These are phyloP conservation scores for Pseudocercospora pini-densiflorae DNA, from an alignment of 2,329 filamentous ascomycete genomes.

Conservation along the genomic window DNA sequence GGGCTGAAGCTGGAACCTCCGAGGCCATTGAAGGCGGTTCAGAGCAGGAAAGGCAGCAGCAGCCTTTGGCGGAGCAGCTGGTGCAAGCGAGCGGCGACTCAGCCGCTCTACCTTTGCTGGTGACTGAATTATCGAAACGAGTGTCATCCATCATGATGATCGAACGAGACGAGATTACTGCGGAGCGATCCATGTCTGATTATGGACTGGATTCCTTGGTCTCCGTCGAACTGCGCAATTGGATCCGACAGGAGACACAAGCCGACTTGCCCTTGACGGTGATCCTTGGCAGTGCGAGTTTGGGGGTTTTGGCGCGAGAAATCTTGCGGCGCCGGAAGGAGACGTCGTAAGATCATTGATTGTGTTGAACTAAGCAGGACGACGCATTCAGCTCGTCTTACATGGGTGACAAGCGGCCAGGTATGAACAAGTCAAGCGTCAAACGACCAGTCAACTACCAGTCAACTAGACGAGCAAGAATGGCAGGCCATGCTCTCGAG, in stretches of 20 bases:
- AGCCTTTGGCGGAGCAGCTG: background rate
- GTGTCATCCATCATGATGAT: background rate
- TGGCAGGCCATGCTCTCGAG: too few species aligned
- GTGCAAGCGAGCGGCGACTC: background rate
- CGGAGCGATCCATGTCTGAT: background rate
- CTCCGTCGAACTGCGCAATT: constrained; percentile 12
- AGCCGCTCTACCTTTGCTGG: too few species aligned
- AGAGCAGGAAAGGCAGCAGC: background rate
- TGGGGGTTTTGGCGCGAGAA: background rate
- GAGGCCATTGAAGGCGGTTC: background rate
- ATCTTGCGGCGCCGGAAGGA: too few species aligned
- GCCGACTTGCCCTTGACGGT: background rate
- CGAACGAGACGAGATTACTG: background rate
- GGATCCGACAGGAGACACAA: constrained; percentile 5
- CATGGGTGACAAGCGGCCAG: too few species aligned
- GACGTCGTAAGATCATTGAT: too few species aligned
- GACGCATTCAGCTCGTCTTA: too few species aligned
- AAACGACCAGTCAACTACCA: too few species aligned
- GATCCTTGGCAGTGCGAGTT: background rate
- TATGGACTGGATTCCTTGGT: constrained; percentile 11
- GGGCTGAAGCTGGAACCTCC: background rate
- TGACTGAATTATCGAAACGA: background rate
- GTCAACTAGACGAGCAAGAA: too few species aligned
- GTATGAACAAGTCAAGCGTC: too few species aligned
- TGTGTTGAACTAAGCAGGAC: too few species aligned